These are phyloP conservation scores for Kalmusia sp. DNA, from an alignment of 2,329 filamentous ascomycete genomes.

Conservation along the genomic window DNA sequence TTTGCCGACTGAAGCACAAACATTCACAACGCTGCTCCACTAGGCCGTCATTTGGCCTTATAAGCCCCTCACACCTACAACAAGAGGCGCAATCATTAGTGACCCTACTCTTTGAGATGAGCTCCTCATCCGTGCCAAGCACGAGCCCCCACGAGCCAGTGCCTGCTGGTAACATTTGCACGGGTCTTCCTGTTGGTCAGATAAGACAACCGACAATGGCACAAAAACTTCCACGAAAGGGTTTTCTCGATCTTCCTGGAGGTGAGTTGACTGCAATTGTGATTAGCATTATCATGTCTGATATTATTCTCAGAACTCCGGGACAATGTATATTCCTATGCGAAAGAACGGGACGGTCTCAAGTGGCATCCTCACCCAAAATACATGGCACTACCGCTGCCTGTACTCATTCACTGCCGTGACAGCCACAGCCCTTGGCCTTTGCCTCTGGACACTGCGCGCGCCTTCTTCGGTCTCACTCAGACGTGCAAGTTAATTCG, in stretches of 20 bases:
- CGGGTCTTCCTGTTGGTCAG: no score
- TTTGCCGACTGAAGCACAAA: no score
- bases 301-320: background rate
- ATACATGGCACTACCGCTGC: background rate
- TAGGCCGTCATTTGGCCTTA: no score
- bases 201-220: no score
- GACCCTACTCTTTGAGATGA: no score
- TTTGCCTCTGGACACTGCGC: background rate
- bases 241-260: background rate
- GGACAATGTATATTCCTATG: background rate
- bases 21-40: no score
- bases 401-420: background rate
- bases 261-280: background rate
- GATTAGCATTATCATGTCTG: background rate
- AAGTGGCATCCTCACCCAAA: background rate
- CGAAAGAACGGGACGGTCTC: background rate
- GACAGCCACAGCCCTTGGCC: background rate
- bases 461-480: background rate
- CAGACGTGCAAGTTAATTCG: background rate
- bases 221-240: background rate
- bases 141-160: no score
- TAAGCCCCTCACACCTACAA: no score
- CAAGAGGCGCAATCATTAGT: no score
- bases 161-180: no score
- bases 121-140: no score